These are phyloP conservation scores for Aspergillus incahuasiensis DNA, from an alignment of 495 filamentous ascomycete genomes.

Conservation along the genomic window DNA sequence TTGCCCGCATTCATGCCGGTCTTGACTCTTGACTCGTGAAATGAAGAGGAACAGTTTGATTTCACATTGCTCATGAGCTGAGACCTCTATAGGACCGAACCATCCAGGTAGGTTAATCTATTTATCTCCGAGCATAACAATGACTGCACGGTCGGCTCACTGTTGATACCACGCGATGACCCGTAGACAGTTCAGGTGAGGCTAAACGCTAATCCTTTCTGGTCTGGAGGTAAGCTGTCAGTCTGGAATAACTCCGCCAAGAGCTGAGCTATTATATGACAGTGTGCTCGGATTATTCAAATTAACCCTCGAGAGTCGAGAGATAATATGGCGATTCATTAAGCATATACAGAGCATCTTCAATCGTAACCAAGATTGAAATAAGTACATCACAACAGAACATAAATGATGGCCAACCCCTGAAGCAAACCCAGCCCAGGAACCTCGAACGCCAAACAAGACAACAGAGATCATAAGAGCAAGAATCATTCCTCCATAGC, in stretches of 20 bases:
- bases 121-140: neutral
- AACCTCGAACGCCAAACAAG: slow-evolving; percentile 16
- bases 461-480: slow-evolving; percentile 18
- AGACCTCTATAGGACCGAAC: too few species aligned
- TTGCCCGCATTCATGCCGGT: neutral
- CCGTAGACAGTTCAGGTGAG: neutral
- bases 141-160: neutral
- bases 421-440: neutral
- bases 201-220: neutral
- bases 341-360: neutral
- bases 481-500: slow-evolving; percentile 15
- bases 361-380: neutral
- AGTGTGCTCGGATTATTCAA: neutral
- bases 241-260: neutral
- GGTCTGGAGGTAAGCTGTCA: neutral
- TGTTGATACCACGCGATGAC: neutral
- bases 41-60: neutral
- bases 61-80: neutral
- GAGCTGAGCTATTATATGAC: neutral
- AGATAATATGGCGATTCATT: neutral
- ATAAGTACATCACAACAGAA: neutral
- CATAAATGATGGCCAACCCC: neutral
- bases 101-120: too few species aligned
- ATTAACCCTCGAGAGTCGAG: too few species aligned
- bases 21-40: neutral